Evolutionary conservation across 495 filamentous ascomycete genomes (phyloP), one percentile per base, ranked within the genome.

Genomic region (Daldinia loculata): DNA sequence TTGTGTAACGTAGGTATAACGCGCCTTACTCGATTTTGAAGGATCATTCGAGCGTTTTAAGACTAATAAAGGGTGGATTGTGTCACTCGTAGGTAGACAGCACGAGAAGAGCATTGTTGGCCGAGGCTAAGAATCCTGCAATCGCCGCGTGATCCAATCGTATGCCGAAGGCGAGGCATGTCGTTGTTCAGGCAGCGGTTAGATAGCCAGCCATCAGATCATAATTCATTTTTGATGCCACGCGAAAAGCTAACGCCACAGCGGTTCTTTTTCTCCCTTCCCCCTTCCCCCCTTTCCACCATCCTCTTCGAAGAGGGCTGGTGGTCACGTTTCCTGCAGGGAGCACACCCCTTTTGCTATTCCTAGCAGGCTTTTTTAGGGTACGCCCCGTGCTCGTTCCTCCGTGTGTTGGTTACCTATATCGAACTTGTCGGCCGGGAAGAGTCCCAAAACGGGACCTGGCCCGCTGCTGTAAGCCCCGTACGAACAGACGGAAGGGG

Each of bases 121-220:
- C 43, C 56, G 39, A 56, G 50, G 32, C 50, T 36, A 24, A 22
- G 29, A 58, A 41, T 36, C 57, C 57, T 70, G 51, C 29, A 32
- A 56, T 62, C 56, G 61, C 43, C 52, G 60, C 56, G 53, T 65
- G 61, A 66, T 65, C 61, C 61, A 72, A 65, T 65, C 15, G 41
- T 9, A 45, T 19, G 41, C 24, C 17, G 29, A 58, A 61, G 50
- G 19, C 39, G 50, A 72, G 30, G 51, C 56, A 68, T 52, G 66
- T 45, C 64, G 29, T 43, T 32, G 17, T 53, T 57, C 24, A 64
- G 57, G 39, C 24, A 27, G 64, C 65, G 56, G 61, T 62, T 61
- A 56, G 56, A 55, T 61, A 58, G 52, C 52, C 68, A 58, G 52
- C 52, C 69, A 45, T 67, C 63, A 71, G 63, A 63, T 60, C 69